These are phyloP conservation scores for Colletotrichum sp. DNA, from an alignment of 2,329 filamentous ascomycete species.

Conservation along the genomic window DNA sequence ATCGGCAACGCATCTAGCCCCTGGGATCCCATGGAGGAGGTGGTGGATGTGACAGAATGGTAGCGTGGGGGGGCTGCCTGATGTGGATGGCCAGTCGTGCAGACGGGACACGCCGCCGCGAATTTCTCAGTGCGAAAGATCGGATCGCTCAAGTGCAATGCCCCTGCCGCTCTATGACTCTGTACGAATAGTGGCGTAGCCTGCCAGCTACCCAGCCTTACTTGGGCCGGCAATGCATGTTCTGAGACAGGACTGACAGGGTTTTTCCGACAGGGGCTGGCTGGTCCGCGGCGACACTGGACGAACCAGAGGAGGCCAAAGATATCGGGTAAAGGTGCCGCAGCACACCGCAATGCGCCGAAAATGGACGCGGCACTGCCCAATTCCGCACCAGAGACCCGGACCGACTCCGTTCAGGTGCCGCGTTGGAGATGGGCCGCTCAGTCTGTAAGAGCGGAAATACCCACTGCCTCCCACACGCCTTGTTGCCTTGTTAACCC, in stretches of 20 bases:
- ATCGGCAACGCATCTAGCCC: neutral
- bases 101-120: neutral
- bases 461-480: neutral
- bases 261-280: neutral
- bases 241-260: conserved; percentile 11
- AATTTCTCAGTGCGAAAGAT: neutral
- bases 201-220: neutral
- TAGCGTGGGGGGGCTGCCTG: neutral
- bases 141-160: neutral
- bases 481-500: neutral
- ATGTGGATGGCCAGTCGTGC: neutral
- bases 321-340: neutral
- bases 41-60: neutral
- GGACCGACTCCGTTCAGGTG: neutral
- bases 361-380: neutral
- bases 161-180: neutral
- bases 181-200: neutral
- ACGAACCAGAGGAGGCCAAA: neutral
- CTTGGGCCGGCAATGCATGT: neutral
- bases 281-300: neutral
- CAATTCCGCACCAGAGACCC: neutral
- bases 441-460: neutral
- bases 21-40: neutral
- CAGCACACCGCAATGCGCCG: neutral
- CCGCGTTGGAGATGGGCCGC: neutral